Conservation (phyloP, 805 yeast species). For the Saturnispora dispora region DNA sequence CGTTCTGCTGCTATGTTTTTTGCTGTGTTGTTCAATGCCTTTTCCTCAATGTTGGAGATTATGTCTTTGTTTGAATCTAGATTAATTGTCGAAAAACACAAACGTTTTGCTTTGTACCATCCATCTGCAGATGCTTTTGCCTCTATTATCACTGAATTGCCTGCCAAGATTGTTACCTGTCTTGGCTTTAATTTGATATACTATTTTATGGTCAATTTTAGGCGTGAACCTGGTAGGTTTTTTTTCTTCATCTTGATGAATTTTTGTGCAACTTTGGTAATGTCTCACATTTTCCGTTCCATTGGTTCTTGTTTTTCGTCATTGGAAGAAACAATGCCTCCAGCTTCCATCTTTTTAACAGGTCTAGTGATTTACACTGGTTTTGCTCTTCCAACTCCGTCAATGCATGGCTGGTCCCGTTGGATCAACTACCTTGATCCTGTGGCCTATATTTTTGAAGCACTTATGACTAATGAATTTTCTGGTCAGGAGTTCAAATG, state of each 20-base stretch:
- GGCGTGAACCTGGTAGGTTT: constrained; percentile 43
- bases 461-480: constrained; percentile 52
- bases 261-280: constrained; percentile 35
- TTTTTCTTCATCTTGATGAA: constrained; percentile 42
- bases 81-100: constrained; percentile 51
- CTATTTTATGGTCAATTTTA: constrained; percentile 46
- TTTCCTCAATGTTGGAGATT: constrained; percentile 51
- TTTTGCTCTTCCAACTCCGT: constrained; percentile 46
- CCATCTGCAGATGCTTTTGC: constrained; percentile 56
- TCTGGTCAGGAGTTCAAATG: constrained; percentile 38
- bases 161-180: constrained; percentile 37
- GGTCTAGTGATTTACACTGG: constrained; percentile 43
- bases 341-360: constrained; percentile 42
- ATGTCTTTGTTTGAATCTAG: constrained; percentile 46
- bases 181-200: constrained; percentile 40
- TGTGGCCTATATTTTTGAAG: constrained; percentile 47
- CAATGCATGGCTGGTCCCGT: constrained; percentile 55
- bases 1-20: constrained; percentile 62
- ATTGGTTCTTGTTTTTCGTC: constrained; percentile 42
- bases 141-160: constrained; percentile 49
- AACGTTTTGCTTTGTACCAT: constrained; percentile 45
- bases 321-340: constrained; percentile 48
- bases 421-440: constrained; percentile 60
- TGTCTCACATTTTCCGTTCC: constrained; percentile 48
- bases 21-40: constrained; percentile 54